Evolutionary conservation across 257 asterid species (phyloP).

Genomic region (Hygrophila difformis): DNA sequence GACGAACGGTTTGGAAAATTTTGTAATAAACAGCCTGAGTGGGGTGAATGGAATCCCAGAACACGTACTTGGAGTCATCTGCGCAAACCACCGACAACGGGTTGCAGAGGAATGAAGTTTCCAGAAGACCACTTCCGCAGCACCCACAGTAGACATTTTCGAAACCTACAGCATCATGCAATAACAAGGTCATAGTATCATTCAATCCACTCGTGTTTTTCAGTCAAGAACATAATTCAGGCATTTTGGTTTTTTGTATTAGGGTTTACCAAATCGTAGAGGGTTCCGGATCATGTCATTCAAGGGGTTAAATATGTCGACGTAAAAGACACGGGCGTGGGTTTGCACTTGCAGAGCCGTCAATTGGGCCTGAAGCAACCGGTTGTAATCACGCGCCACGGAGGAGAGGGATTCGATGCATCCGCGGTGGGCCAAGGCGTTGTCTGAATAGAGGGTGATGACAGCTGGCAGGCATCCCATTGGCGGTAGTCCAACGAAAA

Average conservation of each 20-base stretch:
- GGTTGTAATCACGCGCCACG: constrained; percentile 46
- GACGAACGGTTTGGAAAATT: constrained; percentile 26
- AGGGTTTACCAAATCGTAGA: constrained; percentile 35
- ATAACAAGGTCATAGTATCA: too few species aligned
- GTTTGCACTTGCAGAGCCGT: constrained; percentile 12
- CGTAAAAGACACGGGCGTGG: constrained; percentile 21
- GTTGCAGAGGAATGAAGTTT: constrained; percentile 40
- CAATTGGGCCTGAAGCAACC: constrained; percentile 26
- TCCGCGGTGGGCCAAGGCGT: constrained; percentile 23
- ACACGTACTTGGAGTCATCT: constrained; percentile 40
- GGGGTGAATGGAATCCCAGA: constrained; percentile 71
- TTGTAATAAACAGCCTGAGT: constrained; percentile 37
- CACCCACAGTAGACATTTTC: constrained; percentile 40
- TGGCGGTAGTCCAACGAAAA: constrained; percentile 58
- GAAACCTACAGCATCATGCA: constrained; percentile 41
- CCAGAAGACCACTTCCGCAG: constrained; percentile 58
- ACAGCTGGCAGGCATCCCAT: constrained; percentile 61
- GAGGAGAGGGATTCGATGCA: constrained; percentile 36
- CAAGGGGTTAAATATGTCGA: constrained; percentile 36
- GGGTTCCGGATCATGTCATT: constrained; percentile 41
- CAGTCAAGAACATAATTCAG: too few species aligned
- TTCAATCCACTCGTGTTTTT: too few species aligned
- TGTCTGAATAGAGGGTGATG: constrained; percentile 33
- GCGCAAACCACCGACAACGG: constrained; percentile 25
- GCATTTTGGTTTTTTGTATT: too few species aligned